These are phyloP conservation scores for Drosera capensis DNA, from an alignment of 148 eudicot species.

Conservation along the genomic window DNA sequence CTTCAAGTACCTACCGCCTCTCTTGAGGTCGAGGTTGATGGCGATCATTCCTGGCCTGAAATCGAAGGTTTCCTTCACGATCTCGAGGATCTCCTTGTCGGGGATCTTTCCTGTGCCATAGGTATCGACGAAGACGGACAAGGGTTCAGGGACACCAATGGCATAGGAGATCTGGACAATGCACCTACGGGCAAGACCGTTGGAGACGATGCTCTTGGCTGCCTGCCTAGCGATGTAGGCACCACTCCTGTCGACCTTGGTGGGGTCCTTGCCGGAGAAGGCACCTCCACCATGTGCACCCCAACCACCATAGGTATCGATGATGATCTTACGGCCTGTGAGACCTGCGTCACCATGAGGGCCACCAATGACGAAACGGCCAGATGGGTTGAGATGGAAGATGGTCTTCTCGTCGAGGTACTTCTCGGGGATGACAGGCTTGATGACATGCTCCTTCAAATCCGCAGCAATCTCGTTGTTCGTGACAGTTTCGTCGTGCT, in stretches of 20 bases:
- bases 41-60: conserved; percentile 43
- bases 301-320: conserved; percentile 41
- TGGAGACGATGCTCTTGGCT: conserved; percentile 40
- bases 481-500: conserved; percentile 32
- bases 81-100: conserved; percentile 29
- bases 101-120: conserved; percentile 31
- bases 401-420: conserved; percentile 46
- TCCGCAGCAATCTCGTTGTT: conserved; percentile 21
- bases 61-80: conserved; percentile 37
- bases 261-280: conserved; percentile 39
- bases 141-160: conserved; percentile 36
- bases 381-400: conserved; percentile 45
- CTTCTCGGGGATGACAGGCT: conserved; percentile 34
- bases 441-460: conserved; percentile 32
- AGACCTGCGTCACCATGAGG: conserved; percentile 43
- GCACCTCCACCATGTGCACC: conserved; percentile 45
- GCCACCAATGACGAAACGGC: conserved; percentile 38
- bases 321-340: conserved; percentile 41
- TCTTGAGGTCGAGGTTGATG: conserved; percentile 25
- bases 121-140: conserved; percentile 37
- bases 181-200: conserved; percentile 36
- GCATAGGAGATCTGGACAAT: conserved; percentile 38
- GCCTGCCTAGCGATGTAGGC: conserved; percentile 38
- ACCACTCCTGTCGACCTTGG: conserved; percentile 41
- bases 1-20: conserved; percentile 37